Evolutionary conservation across 2,329 filamentous ascomycete species (phyloP).

Genomic region (Pseudocercospora pini-densiflorae): DNA sequence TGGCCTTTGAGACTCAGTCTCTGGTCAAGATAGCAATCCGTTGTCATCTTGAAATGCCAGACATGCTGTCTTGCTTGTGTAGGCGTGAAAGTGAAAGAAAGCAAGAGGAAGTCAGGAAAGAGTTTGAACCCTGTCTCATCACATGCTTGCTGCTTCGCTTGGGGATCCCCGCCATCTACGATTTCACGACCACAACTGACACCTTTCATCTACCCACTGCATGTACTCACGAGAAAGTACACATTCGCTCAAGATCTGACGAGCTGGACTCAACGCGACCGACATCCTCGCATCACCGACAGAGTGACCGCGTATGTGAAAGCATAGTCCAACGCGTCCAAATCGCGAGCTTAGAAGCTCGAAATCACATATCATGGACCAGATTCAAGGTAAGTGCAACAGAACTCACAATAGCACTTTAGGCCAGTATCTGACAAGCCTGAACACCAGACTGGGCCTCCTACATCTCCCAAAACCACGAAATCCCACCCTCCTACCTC

Average conservation of each 20-base stretch:
- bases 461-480: constrained; percentile 32
- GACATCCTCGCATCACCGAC: background rate
- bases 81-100: constrained; percentile 1
- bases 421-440: background rate
- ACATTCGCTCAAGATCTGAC: background rate
- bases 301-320: background rate
- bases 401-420: background rate
- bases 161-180: background rate
- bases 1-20: constrained; percentile 78
- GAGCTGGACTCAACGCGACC: background rate
- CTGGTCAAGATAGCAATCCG: constrained; percentile 58
- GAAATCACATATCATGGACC: constrained; percentile 32
- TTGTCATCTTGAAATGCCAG: background rate
- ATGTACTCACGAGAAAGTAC: background rate
- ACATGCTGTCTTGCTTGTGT: constrained; percentile 11
- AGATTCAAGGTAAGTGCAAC: constrained; percentile 33
- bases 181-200: background rate
- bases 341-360: background rate
- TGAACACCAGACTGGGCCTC: constrained; percentile 36
- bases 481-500: constrained; percentile 19
- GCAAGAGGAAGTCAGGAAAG: background rate
- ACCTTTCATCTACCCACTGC: background rate
- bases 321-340: background rate
- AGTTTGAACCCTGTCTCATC: constrained; percentile 4
- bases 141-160: background rate